These are phyloP conservation scores for Penicillium arizonense DNA, from an alignment of 495 filamentous ascomycete species.

Conservation along the genomic window DNA sequence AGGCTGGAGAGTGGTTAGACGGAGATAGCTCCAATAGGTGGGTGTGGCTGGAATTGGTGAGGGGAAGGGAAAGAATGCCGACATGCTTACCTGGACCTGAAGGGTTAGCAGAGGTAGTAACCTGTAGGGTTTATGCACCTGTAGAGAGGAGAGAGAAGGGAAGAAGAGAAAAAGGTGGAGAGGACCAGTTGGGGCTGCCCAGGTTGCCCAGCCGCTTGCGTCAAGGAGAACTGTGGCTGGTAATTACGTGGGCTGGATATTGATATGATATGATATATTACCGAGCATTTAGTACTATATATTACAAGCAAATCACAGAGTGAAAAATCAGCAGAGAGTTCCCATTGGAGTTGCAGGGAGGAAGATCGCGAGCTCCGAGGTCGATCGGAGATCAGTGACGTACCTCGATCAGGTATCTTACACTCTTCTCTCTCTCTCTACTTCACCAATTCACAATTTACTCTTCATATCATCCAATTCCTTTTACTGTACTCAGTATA, in stretches of 20 bases:
- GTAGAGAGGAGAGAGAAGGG: neutral
- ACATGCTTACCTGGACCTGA: neutral
- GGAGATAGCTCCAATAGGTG: neutral
- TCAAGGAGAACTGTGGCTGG: conserved; percentile 29
- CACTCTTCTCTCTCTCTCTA: neutral
- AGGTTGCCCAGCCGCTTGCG: conserved; percentile 28
- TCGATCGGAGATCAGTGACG: conserved; percentile 28
- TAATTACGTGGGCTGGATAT: neutral
- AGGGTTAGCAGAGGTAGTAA: neutral
- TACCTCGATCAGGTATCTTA: neutral
- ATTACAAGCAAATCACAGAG: too few relatives aligned
- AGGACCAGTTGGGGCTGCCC: conserved; percentile 11
- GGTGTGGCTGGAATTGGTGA: neutral
- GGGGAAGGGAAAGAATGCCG: neutral
- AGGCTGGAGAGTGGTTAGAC: neutral
- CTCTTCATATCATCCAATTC: too few relatives aligned
- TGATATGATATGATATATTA: too few relatives aligned
- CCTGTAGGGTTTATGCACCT: too few relatives aligned
- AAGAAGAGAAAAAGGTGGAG: conserved; percentile 4
- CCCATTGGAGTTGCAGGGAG: neutral
- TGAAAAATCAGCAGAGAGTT: too few relatives aligned
- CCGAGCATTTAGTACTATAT: too few relatives aligned
- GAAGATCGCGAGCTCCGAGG: conserved; percentile 13
- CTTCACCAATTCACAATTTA: neutral
- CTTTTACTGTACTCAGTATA: too few relatives aligned